phyloP scores from a whole-genome alignment of 2,329 filamentous ascomycete genomes.

The Arthrobotrys entomopaga region DNA sequence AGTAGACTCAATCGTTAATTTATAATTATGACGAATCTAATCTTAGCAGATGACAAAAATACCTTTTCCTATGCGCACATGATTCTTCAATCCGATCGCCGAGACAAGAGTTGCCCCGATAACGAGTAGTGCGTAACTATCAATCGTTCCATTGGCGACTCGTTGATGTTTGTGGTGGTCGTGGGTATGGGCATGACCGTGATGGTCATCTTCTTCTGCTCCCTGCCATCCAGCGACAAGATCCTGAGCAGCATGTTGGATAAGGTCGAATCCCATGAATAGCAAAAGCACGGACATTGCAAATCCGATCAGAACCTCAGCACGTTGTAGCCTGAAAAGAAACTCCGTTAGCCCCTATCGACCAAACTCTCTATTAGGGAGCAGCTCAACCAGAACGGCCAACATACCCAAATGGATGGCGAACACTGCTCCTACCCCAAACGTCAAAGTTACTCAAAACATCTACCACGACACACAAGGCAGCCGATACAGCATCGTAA shows the following conservation, averaged over 20 bases:
- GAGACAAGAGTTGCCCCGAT: constrained; percentile 75
- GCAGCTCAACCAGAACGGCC: not conserved
- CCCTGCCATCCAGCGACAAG: constrained; percentile 72
- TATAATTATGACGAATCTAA: not conserved
- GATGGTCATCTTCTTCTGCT: constrained; percentile 27
- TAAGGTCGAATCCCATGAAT: constrained; percentile 96
- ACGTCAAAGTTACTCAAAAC: constrained; percentile 97
- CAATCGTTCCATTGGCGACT: constrained; percentile 79
- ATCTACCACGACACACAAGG: constrained; percentile 90
- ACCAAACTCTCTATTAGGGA: not conserved
- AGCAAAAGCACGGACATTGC: constrained; percentile 94
- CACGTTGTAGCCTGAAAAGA: constrained; percentile 75
- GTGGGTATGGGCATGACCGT: constrained; percentile 65
- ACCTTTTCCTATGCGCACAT: constrained; percentile 85
- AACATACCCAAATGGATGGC: constrained; percentile 81
- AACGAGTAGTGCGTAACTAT: constrained; percentile 81
- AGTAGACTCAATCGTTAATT: constrained; percentile 6
- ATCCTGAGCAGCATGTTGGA: constrained; percentile 93
- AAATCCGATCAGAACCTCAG: constrained; percentile 93
- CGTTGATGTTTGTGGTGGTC: constrained; percentile 81
- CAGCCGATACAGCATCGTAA: constrained; percentile 92
- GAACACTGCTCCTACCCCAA: constrained; percentile 90
- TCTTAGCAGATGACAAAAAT: constrained; percentile 66
- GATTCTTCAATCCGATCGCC: constrained; percentile 69
- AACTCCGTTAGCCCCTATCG: constrained; percentile 10